phyloP scores from a whole-genome alignment of 352 stramenopile species.

The Phytophthora agathidicida region DNA sequence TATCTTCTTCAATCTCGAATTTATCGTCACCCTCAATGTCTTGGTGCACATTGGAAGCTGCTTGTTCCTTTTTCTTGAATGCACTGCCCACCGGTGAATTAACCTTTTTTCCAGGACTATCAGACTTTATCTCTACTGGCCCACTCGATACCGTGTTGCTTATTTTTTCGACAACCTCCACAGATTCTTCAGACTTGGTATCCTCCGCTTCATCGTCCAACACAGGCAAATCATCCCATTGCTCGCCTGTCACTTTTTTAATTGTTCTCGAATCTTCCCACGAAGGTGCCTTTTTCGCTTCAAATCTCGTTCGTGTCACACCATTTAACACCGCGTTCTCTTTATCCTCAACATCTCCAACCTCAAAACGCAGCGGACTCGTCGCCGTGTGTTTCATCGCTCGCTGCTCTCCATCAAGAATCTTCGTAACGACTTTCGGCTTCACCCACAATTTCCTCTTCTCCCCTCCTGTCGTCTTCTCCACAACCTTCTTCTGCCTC shows the following conservation, averaged over 20 bases:
- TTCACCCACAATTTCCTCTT: slow-evolving; percentile 8
- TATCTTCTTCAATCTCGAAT: slow-evolving; percentile 5
- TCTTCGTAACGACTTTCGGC: not conserved
- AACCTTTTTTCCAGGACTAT: not conserved
- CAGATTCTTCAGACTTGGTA: not conserved
- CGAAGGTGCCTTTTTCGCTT: not conserved
- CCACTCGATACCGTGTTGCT: not conserved
- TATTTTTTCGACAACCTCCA: not conserved
- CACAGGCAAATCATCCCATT: not conserved
- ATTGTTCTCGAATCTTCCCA: not conserved
- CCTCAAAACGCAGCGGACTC: slow-evolving; percentile 5
- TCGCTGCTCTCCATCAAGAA: not conserved
- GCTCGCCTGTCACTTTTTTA: not conserved
- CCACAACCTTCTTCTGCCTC: not conserved
- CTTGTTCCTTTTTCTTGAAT: not conserved
- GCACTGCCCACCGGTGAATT: not conserved
- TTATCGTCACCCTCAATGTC: not conserved
- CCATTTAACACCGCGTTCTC: slow-evolving; percentile 16
- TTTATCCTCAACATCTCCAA: slow-evolving; percentile 5
- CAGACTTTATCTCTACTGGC: not conserved
- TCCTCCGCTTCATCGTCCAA: not conserved
- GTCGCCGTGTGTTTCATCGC: slow-evolving; percentile 11
- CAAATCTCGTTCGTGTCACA: not conserved
- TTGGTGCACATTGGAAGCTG: not conserved
- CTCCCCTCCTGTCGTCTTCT: not conserved